Evolutionary conservation across 2,329 filamentous ascomycete species (phyloP), one percentile per base, ranked within the genome.

Genomic region (Apiospora aurea): DNA sequence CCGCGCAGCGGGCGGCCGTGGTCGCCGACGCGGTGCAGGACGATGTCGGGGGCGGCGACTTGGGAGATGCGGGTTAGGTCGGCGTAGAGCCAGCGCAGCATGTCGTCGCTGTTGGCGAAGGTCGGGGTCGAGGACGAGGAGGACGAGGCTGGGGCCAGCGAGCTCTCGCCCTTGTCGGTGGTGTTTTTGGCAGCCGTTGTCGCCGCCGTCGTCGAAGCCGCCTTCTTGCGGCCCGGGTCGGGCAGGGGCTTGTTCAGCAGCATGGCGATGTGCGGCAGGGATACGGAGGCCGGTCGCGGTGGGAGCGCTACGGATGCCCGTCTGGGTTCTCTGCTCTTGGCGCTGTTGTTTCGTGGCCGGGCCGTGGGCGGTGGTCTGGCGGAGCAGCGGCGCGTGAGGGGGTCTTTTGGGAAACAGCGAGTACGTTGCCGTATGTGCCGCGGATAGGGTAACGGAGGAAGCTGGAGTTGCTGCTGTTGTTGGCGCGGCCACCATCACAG

Each of bases 1-100:
- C 53, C 69, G 26, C 53, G 69, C 29, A 69, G 47, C 10, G 68
- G 68, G n/a, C 16, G 1, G 10, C 29, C 11, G 44, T 69, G 67
- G 68, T 57, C 71, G 73, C 76, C 72, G 57, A 74, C 73, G 0
- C 73, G 70, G 71, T 78, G 76, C 8, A 78, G 74, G 21, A 75
- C 11, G 2, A 77, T 68, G 46, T 68, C 18, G 1, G 71, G 49
- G 0, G 74, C 47, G 38, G 74, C 70, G 24, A 77, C 69, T 5
- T 73, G 26, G 18, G 64, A 70, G 46, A 78, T 71, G 41, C 73
- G 74, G 34, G 70, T 73, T 4, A 76, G n/a, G 70, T 77, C 75
- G 1, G 51, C 41, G 71, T 78, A 77, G 47, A 77, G 67, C 71
- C 73, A 73, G 2, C 41, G 29, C 0, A 78, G 72, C 24, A 75